Base-by-base conservation (phyloP, 352 stramenopile genomes). In the Phytophthora nicotianae region DNA sequence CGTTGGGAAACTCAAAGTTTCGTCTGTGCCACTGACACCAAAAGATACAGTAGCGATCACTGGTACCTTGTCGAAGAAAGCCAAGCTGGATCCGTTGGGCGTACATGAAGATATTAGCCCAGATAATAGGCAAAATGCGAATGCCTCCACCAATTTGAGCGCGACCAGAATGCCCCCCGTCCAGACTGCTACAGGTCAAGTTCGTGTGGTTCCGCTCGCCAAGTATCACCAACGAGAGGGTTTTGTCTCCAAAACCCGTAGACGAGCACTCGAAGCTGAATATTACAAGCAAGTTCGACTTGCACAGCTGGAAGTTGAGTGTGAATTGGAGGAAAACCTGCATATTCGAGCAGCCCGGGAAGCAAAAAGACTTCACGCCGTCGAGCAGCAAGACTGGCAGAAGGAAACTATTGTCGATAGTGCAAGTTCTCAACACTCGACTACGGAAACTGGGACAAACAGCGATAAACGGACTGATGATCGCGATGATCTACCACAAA, bases 281-380 rank as follows among this genome's bases (percentile, higher is more conserved):
- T 88, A 89, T 41, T 81, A 79, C 43, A 89, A 89, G 45, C 80
- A 91, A 50, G 54, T 89, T 42, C 82, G 80, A 5, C 65, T 91
- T 6, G 83, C 78, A 20, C 69, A 91, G 49, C 65, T 91, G 1
- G 78, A 91, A 49, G 78, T 77, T 2, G 78, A 91, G 57, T 91
- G 83, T 42, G 83, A 91, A 48, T 51, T 91, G 17, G 79, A 91
- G 54, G 83, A 91, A 50, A 91, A 91, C 40, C 49, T 91, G 29
- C 74, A 78, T 13, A 86, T 91, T 53, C 77, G 81, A 58, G 74
- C 73, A 14, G 77, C 67, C 32, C 70, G 80, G 0, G 72, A 84
- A 35, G 77, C 73, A 9, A 70, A 64, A 59, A 67, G 27, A 7
- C 47, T 72, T 3, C 43, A 65, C 11, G 27, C 64, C 13, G 53